Base-by-base conservation (phyloP, 129 eudicot genomes). In the Flaveria bidentis region DNA sequence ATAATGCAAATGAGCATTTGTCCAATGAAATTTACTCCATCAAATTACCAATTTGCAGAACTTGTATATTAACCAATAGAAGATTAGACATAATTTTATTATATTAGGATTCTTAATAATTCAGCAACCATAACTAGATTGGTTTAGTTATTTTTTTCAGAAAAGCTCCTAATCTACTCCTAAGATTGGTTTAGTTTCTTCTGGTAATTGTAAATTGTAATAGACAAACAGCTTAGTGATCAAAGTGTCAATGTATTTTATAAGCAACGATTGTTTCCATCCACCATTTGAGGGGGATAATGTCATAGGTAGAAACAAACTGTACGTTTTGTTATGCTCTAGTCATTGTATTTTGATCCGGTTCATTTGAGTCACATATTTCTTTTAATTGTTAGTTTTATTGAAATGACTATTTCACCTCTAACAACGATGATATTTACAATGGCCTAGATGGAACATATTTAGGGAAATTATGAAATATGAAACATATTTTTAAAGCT, bases 21-120 rank as follows among this genome's bases (percentile, higher is more conserved):
- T 12, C 9, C 41, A 2, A 2, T 20, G 20, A 26, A 18, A 2
- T 56, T 18, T 20, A 20, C 28, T 56, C 28, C 14, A 56, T 20
- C 28, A 56, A 18, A 56, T 56, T 56, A 56, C 62, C 62, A 56
- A 56, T 56, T 18, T 56, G 62, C 28, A 17, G 62, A 56, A 20
- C 12, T 20, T 56, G 14, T 56, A 52, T 17, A 52, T 17, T 14
- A 15, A 50, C n/a, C 17, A 15, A 14, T 50, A 14, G 55, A 20
- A 9, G n/a, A 52, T n/a, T n/a, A 52, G 57, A 52, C 11, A n/a
- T n/a, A 16, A 52, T 52, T 16, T 52, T 52, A 13, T 49, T 9
- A 45, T 45, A 45, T 45, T 45, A 30, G 36, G 5, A 30, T 30
- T 30, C 36, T 30, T 30, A 30, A 30, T 30, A 30, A 2, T 9